A percentile compares a stretch with the other conserved stretches of the same genome.
phyloP scores from a whole-genome alignment of 2,329 filamentous ascomycete species.

The Calonectria pseudoreteaudii region DNA sequence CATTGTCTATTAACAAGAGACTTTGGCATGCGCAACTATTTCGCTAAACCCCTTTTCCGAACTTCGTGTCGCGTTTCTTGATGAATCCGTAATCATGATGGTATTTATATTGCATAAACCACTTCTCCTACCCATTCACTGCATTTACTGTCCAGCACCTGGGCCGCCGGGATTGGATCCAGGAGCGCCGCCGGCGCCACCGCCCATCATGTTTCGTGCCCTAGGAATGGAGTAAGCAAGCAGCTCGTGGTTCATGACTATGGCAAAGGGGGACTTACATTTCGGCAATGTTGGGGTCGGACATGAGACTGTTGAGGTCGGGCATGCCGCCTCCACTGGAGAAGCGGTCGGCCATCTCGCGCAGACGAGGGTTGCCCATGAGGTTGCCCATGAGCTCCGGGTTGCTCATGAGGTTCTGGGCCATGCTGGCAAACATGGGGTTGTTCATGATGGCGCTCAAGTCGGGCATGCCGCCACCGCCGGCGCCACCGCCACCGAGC shows the following conservation, averaged over 20 bases:
- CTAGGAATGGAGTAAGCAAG: slow-evolving; percentile 40
- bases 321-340: slow-evolving; percentile 87
- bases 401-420: slow-evolving; percentile 97
- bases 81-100: slow-evolving; percentile 32
- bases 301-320: slow-evolving; percentile 87
- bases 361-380: slow-evolving; percentile 92
- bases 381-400: slow-evolving; percentile 91
- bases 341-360: slow-evolving; percentile 88
- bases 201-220: slow-evolving; percentile 62
- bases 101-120: slow-evolving; percentile 28
- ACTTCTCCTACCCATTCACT: slow-evolving; percentile 25
- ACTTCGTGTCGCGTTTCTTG: slow-evolving; percentile 30
- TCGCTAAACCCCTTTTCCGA: slow-evolving; percentile 36
- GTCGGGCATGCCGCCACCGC: slow-evolving; percentile 85
- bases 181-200: slow-evolving; percentile 42
- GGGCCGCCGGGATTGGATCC: slow-evolving; percentile 30
- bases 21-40: slow-evolving; percentile 22
- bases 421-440: slow-evolving; percentile 98
- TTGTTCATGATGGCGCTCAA: slow-evolving; percentile 91
- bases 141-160: slow-evolving; percentile 40
- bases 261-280: slow-evolving; percentile 74
- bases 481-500: slow-evolving; percentile 73
- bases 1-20: slow-evolving; percentile 37
- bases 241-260: background rate
- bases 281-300: slow-evolving; percentile 89